phyloP scores from a whole-genome alignment of 768 basidiomycete genomes.

The Rubroboletus satanas region DNA sequence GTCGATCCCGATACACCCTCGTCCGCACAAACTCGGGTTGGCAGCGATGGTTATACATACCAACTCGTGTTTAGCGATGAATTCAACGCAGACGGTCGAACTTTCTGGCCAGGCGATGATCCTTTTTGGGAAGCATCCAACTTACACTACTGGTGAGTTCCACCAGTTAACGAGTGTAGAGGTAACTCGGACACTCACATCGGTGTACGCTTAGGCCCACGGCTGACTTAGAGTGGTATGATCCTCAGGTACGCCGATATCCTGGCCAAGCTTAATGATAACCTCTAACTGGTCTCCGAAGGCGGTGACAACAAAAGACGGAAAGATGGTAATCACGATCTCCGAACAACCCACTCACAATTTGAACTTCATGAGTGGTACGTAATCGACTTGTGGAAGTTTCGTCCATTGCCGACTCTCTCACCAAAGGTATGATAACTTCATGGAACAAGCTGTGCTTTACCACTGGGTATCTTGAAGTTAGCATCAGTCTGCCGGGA shows the following conservation, averaged over 20 bases:
- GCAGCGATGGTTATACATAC: conserved; percentile 74
- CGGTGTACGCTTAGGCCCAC: conserved; percentile 43
- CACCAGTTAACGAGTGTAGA: background rate
- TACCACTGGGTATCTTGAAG: conserved; percentile 88
- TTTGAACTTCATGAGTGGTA: conserved; percentile 80
- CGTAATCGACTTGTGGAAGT: conserved; percentile 21
- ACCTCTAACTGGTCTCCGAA: conserved; percentile 19
- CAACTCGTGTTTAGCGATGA: conserved; percentile 87
- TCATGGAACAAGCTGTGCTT: conserved; percentile 97
- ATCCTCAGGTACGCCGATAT: conserved; percentile 49
- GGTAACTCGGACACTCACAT: conserved; percentile 5
- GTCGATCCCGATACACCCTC: conserved; percentile 77
- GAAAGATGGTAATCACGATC: conserved; percentile 80
- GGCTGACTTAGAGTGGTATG: conserved; percentile 82
- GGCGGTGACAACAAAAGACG: conserved; percentile 70
- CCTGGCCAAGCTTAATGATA: background rate
- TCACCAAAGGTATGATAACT: conserved; percentile 59
- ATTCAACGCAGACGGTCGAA: conserved; percentile 70
- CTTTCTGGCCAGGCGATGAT: conserved; percentile 79
- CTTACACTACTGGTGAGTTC: conserved; percentile 70
- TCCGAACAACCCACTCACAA: conserved; percentile 66
- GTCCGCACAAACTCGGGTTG: conserved; percentile 51
- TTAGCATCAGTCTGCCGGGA: conserved; percentile 73
- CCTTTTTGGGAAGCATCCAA: conserved; percentile 85
- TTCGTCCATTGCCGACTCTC: conserved; percentile 5